Evolutionary conservation across 2,329 filamentous ascomycete species (phyloP).

Genomic region (Setomelanomma holmii): DNA sequence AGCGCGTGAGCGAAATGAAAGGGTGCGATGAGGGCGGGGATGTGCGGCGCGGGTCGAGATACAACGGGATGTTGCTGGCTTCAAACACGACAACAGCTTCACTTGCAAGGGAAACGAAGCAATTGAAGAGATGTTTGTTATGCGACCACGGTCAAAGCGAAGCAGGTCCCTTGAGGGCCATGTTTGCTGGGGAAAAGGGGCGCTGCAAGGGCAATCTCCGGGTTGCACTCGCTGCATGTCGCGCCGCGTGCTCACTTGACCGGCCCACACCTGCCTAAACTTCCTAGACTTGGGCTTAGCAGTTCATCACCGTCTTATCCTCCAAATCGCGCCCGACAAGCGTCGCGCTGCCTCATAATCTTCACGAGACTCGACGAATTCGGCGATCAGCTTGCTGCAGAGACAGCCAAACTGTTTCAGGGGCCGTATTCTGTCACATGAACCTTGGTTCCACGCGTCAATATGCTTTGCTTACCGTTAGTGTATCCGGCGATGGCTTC

Average conservation of each 20-base stretch:
- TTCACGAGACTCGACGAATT: not conserved
- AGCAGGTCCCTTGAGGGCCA: constrained; percentile 14
- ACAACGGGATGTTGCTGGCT: constrained; percentile 3
- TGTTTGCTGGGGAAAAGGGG: constrained; percentile 29
- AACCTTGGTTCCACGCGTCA: not conserved
- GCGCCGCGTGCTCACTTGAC: constrained; percentile 27
- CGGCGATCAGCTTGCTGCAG: not conserved
- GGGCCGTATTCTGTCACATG: not conserved
- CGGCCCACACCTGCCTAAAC: constrained; percentile 16
- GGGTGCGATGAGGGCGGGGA: constrained; percentile 22
- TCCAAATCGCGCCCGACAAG: not conserved
- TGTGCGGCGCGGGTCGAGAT: constrained; percentile 11
- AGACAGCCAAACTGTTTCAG: not conserved
- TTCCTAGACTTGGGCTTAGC: not conserved
- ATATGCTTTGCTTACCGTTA: not conserved
- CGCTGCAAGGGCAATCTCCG: constrained; percentile 22
- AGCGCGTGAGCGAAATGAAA: constrained; percentile 40
- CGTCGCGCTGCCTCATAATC: not conserved
- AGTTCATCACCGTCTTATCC: not conserved
- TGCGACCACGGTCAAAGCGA: constrained; percentile 17
- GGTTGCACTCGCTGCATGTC: constrained; percentile 20
- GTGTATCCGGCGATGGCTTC: not conserved
- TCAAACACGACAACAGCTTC: not conserved
- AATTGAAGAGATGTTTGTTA: constrained; percentile 23
- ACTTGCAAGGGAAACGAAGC: constrained; percentile 10